Evolutionary conservation across 2,329 filamentous ascomycete species (phyloP), one percentile per base, ranked within the genome.

Genomic region (Hymenoscyphus linearis): DNA sequence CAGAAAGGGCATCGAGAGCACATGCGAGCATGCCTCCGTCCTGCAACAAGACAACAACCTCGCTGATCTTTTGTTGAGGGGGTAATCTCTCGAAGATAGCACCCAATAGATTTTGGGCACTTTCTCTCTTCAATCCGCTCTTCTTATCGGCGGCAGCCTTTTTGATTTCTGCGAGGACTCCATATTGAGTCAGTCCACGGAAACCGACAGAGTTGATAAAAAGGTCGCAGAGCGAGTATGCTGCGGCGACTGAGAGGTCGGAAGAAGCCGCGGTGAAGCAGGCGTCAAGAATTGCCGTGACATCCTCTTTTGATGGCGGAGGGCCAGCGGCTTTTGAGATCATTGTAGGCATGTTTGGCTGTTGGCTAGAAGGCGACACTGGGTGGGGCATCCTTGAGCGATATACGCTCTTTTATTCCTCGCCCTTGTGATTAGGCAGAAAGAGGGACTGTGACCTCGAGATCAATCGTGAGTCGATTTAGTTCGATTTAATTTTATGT

Each of bases 131-230:
- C 44, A 88, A 82, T 16, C 88, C 89, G 76, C 87, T 93, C 82
- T 99, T 99, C 86, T 98, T 99, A 78, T 98, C 92, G 69, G 82
- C 79, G 3, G 93, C 92, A 40, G 90, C 91, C 81, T 96, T 89
- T 72, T 84, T 84, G 70, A 88, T 80, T 65, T 84, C 82, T 25
- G 82, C 79, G 54, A 90, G 73, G 55, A 89, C 76, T 66, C 83
- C 82, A 75, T 88, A 89, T 61, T 77, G 78, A 55, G 80, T 75
- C 59, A 89, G 78, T 57, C 85, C 86, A 25, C 83, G 81, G 71
- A 83, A 83, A 57, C 86, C 86, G 61, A 86, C 81, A 34, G 85
- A 85, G 75, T 86, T 84, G 62, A 86, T 79, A 14, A 90, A 77
- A 14, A 87, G 75, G 60, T 86, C 85, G 60, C 82, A 83, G 63